phyloP scores from a whole-genome alignment of 2,329 filamentous ascomycete genomes.

The Delphinella strobiligena region DNA sequence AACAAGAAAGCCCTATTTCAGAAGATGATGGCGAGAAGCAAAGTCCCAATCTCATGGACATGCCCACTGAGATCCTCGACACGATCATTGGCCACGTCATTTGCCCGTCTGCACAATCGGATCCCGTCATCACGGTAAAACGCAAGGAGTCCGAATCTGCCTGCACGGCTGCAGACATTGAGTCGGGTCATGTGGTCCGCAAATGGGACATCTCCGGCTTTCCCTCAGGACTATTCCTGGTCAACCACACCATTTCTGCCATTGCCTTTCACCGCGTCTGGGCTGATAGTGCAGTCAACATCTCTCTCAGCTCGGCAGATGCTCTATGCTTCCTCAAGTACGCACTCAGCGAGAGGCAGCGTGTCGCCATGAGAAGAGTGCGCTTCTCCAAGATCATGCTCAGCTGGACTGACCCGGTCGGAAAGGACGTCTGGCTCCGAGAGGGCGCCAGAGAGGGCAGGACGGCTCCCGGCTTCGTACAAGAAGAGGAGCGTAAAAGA shows the following conservation, averaged over 20 bases:
- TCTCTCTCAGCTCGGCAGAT: constrained; percentile 8
- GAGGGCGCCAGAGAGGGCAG: background rate
- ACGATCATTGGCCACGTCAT: constrained; percentile 6
- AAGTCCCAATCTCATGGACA: constrained; percentile 5
- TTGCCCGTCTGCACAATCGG: no score
- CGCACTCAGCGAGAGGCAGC: constrained; percentile 6
- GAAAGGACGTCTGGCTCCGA: constrained; percentile 10
- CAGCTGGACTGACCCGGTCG: constrained; percentile 7
- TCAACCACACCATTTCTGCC: constrained; percentile 6
- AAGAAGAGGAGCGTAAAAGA: background rate
- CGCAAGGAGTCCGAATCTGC: background rate
- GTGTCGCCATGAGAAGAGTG: constrained; percentile 7
- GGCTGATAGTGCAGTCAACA: constrained; percentile 7
- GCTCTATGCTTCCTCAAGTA: constrained; percentile 10
- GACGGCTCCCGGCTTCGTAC: background rate
- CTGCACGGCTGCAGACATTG: background rate
- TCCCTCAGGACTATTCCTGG: constrained; percentile 6
- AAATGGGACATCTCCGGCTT: constrained; percentile 7
- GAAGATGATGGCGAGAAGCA: background rate
- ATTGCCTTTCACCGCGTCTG: constrained; percentile 8
- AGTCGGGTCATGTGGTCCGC: background rate
- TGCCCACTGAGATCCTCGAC: constrained; percentile 10
- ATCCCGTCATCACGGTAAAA: background rate
- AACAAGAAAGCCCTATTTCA: background rate
- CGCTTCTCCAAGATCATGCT: constrained; percentile 9